Evolutionary conservation across 352 stramenopile species (phyloP).

Genomic region (Plasmopara muralis): DNA sequence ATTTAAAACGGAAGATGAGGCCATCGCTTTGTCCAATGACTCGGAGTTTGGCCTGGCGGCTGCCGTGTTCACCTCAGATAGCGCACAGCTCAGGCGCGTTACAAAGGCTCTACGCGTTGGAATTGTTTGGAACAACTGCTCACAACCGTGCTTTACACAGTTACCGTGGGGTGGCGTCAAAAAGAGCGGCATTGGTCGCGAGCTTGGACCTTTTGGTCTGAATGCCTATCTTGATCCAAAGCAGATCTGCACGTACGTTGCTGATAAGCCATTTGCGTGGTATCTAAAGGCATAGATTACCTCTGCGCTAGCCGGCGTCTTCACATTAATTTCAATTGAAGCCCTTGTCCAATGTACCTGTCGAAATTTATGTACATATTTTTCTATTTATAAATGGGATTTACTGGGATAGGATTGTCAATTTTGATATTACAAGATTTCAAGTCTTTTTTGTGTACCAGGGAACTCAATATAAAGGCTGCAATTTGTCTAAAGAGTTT

Average conservation of each 20-base stretch:
- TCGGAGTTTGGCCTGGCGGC: constrained; percentile 68
- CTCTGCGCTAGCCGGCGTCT: no score
- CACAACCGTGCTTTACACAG: constrained; percentile 29
- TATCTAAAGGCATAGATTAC: no score
- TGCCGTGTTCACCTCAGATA: constrained; percentile 61
- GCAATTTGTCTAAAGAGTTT: no score
- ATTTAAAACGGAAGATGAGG: constrained; percentile 84
- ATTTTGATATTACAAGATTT: no score
- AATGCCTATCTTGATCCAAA: constrained; percentile 64
- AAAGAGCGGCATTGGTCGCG: constrained; percentile 73
- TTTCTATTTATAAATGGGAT: no score
- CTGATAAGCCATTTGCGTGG: no score
- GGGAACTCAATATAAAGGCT: no score
- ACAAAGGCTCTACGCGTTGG: constrained; percentile 29
- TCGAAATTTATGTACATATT: no score
- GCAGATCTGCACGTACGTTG: constrained; percentile 40
- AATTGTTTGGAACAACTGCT: constrained; percentile 26
- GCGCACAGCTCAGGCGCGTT: constrained; percentile 44
- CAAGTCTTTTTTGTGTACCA: no score
- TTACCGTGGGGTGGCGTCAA: constrained; percentile 80
- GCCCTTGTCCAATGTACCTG: no score
- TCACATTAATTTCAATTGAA: no score
- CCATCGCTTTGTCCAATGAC: constrained; percentile 33
- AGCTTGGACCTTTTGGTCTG: constrained; percentile 56
- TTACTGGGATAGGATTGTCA: no score